Evolutionary conservation across 306 rosid species (phyloP).

Genomic region (Vachellia collinsii): DNA sequence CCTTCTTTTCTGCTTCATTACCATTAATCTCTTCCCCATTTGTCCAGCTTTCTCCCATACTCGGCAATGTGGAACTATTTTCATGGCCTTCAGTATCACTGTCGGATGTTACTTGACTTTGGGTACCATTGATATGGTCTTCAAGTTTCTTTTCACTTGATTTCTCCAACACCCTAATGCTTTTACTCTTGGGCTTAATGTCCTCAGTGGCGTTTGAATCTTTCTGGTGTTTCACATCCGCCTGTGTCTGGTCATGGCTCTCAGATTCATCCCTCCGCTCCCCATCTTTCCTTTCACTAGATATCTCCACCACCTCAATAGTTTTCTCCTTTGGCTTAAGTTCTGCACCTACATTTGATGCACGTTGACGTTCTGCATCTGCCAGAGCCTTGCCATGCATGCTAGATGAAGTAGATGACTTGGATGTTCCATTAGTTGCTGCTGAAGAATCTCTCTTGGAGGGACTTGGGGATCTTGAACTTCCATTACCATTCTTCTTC

Average conservation of each 20-base stretch:
- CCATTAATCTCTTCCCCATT: conserved; percentile 3
- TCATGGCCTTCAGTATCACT: neutral
- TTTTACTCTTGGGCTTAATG: conserved; percentile 33
- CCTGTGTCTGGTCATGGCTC: conserved; percentile 20
- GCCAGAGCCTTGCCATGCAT: conserved; percentile 19
- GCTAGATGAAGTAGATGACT: conserved; percentile 5
- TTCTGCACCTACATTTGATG: neutral
- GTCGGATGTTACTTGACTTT: neutral
- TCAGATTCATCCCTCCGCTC: neutral
- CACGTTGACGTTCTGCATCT: neutral
- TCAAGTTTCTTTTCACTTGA: conserved; percentile 27
- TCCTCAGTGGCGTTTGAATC: conserved; percentile 23
- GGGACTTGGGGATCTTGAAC: conserved; percentile 59
- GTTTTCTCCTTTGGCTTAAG: conserved; percentile 28
- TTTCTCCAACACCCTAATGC: conserved; percentile 36
- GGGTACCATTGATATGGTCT: neutral
- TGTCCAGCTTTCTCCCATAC: conserved; percentile 12
- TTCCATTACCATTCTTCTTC: conserved; percentile 51
- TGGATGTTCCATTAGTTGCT: conserved; percentile 7
- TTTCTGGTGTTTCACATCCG: neutral
- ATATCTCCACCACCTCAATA: conserved; percentile 33
- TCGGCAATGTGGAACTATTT: neutral
- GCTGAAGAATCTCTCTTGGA: conserved; percentile 34
- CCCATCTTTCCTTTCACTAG: conserved; percentile 23
- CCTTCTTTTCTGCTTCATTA: conserved; percentile 21